phyloP scores from a whole-genome alignment of 208 protist genomes.

The Tetramitus jugosus region DNA sequence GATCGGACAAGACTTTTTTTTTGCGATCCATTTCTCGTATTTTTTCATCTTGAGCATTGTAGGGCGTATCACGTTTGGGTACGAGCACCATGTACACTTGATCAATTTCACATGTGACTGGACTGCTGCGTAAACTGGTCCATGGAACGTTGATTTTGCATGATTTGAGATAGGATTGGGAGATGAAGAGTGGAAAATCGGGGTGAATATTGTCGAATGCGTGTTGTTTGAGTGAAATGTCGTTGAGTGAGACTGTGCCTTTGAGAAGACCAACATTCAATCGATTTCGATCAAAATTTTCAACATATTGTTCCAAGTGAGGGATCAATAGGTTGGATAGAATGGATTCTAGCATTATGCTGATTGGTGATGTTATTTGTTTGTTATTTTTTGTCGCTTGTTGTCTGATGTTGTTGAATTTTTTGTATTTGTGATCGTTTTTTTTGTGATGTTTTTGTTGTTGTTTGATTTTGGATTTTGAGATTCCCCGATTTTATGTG shows the following conservation, averaged over 20 bases:
- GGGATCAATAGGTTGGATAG: not conserved
- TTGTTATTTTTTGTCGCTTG: no score
- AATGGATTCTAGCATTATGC: not conserved
- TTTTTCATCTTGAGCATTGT: not conserved
- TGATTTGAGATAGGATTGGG: not conserved
- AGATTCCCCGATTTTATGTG: no score
- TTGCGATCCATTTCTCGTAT: not conserved
- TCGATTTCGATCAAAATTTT: slow-evolving; percentile 1
- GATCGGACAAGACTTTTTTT: not conserved
- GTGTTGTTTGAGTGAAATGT: not conserved
- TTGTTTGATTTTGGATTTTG: no score
- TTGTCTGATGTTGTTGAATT: no score
- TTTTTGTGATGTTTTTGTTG: no score
- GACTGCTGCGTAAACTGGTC: not conserved
- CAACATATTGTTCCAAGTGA: not conserved
- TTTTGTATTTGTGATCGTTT: no score
- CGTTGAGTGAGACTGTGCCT: not conserved
- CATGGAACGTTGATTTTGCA: slow-evolving; percentile 3
- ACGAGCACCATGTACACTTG: not conserved
- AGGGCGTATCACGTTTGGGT: not conserved
- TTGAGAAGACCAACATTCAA: not conserved
- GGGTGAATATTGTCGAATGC: slow-evolving; percentile 6
- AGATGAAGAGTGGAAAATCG: not conserved
- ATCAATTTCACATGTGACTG: not conserved
- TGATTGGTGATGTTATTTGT: no score